Base-by-base conservation (phyloP, 129 eudicot genomes). In the Artemisia tridentata region DNA sequence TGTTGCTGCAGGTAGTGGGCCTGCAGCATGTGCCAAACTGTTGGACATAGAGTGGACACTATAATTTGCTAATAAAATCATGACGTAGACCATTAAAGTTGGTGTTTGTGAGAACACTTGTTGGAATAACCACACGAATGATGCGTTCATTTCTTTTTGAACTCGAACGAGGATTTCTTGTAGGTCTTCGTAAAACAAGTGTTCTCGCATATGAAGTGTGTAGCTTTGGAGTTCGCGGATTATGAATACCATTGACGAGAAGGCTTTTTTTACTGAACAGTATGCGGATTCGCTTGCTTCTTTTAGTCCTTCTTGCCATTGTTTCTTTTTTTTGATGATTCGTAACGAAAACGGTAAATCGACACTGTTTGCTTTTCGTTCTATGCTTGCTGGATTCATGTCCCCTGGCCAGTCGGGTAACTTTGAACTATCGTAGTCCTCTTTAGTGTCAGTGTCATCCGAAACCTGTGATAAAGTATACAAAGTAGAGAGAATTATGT, bases 231-330 rank as follows among this genome's bases (percentile, higher is more conserved):
- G 85, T 81, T 92, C 98, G 38, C 91, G 82, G 45, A 92, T 89
- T 65, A 92, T 92, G 56, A 92, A 92, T 76, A 92, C 98, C 98
- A 92, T 89, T 0, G 95, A 88, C 0, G 98, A 92, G 56, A 92
- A 92, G 13, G 98, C 98, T 63, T 77, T 89, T 63, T 86, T 89
- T 4, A 89, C 85, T 1, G 98, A 92, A 68, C 91, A 84, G 16
- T 73, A 88, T 9, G 98, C 98, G 7, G 88, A 81, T 62, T 84
- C 96, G 0, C 96, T 88, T 9, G 81, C 91, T 45, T 72, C 86
- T 49, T 29, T 64, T 3, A 88, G 19, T 18, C 88, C 92, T 10
- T 79, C 78, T 21, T 84, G 80, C 93, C 86, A 88, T 56, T 91
- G 87, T 7, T 81, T 88, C 74, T 92, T 92, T 65, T 79, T 72